phyloP scores from a whole-genome alignment of 2,329 filamentous ascomycete species.

The Dothiorella sarmentorum region DNA sequence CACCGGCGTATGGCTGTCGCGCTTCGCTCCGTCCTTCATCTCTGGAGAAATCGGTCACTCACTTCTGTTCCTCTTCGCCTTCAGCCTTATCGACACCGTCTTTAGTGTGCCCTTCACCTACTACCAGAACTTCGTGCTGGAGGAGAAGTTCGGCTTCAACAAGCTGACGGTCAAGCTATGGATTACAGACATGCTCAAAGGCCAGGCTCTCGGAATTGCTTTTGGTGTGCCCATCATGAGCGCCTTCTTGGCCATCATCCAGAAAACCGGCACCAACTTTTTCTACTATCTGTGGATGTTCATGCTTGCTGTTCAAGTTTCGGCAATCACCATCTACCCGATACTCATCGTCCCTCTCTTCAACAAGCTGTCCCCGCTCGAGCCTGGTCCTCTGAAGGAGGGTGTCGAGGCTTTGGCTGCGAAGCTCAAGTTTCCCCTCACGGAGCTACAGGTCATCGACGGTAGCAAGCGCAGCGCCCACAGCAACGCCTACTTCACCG shows the following conservation, averaged over 20 bases:
- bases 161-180: constrained; percentile 92
- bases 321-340: constrained; percentile 94
- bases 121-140: constrained; percentile 93
- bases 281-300: constrained; percentile 99
- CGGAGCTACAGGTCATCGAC: constrained; percentile 92
- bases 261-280: constrained; percentile 89
- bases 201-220: constrained; percentile 73
- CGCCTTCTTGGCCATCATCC: constrained; percentile 88
- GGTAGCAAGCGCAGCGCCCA: constrained; percentile 84
- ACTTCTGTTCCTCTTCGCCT: constrained; percentile 84
- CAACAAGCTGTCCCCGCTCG: constrained; percentile 93
- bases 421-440: constrained; percentile 84
- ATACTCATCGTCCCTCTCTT: constrained; percentile 92
- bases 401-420: constrained; percentile 80
- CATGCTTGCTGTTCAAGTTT: constrained; percentile 81
- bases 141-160: constrained; percentile 98
- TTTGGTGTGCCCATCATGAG: constrained; percentile 85
- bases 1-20: constrained; percentile 70
- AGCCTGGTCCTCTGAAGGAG: constrained; percentile 82
- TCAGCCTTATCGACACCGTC: constrained; percentile 76
- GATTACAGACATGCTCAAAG: constrained; percentile 87
- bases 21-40: constrained; percentile 73
- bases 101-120: constrained; percentile 77
- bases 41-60: constrained; percentile 91
- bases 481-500: constrained; percentile 94